phyloP scores from a whole-genome alignment of 768 basidiomycete species.

The Mycena metata region DNA sequence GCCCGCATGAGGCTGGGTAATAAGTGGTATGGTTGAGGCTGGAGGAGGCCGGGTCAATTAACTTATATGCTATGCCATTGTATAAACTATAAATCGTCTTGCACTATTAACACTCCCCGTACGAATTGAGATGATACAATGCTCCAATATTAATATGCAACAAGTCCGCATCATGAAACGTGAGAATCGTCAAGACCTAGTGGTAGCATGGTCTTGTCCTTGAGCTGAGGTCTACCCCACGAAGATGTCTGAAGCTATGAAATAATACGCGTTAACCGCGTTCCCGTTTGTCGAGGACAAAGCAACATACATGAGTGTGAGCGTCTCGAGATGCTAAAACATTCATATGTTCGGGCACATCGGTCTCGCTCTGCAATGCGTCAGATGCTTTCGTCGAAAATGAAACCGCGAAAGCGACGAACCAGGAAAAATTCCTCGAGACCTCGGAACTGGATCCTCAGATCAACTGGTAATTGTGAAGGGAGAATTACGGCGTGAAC shows the following conservation, averaged over 20 bases:
- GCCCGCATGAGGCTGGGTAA: slow-evolving; percentile 68
- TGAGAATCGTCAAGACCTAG: slow-evolving; percentile 60
- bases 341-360: slow-evolving; percentile 85
- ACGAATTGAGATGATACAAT: background rate
- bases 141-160: background rate
- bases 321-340: slow-evolving; percentile 72
- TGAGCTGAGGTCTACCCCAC: slow-evolving; percentile 64
- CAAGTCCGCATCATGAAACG: slow-evolving; percentile 6
- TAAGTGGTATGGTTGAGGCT: slow-evolving; percentile 78
- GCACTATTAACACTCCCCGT: background rate
- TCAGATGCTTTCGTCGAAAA: slow-evolving; percentile 7
- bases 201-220: slow-evolving; percentile 68
- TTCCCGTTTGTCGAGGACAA: slow-evolving; percentile 26
- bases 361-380: slow-evolving; percentile 59
- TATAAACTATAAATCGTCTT: background rate
- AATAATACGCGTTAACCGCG: slow-evolving; percentile 25
- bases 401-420: slow-evolving; percentile 42
- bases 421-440: slow-evolving; percentile 76
- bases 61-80: slow-evolving; percentile 9
- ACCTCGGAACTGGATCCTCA: slow-evolving; percentile 75
- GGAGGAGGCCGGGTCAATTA: background rate
- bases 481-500: slow-evolving; percentile 83
- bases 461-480: slow-evolving; percentile 79
- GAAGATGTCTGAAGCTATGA: slow-evolving; percentile 63
- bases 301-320: slow-evolving; percentile 66